Conservation (phyloP, 192 early-diverging fungal species). For the Tieghemiomyces parasiticus region DNA sequence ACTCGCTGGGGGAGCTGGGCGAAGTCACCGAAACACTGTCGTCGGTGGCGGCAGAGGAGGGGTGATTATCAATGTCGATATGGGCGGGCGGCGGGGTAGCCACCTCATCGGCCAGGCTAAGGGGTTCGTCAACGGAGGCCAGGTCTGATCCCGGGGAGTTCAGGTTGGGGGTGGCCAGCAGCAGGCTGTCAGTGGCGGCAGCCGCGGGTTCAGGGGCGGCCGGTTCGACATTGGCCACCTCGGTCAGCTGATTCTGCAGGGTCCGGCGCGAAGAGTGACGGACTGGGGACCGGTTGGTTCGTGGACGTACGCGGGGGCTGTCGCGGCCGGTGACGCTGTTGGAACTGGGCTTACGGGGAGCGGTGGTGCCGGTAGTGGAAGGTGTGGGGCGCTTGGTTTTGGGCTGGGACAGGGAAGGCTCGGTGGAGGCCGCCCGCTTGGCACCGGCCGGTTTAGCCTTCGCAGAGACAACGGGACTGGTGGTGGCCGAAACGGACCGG, state of each 20-base stretch:
- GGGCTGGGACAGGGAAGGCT: conserved; percentile 8
- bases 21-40: background rate
- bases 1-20: background rate
- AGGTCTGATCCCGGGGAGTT: background rate
- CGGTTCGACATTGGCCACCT: background rate
- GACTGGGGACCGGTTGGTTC: background rate
- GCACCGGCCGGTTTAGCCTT: conserved; percentile 12
- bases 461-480: conserved; percentile 6
- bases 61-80: background rate
- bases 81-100: background rate
- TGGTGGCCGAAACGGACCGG: conserved; percentile 14
- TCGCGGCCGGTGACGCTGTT: conserved; percentile 1
- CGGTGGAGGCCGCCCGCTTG: conserved; percentile 7
- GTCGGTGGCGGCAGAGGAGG: background rate
- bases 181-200: too few species aligned
- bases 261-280: background rate
- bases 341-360: background rate
- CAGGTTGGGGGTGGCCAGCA: background rate
- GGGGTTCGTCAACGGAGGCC: background rate
- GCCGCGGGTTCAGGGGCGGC: too few species aligned
- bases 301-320: conserved; percentile 4
- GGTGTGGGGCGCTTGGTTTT: conserved; percentile 9
- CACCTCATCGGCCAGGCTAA: background rate
- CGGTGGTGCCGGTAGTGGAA: background rate
- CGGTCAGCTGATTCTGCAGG: background rate